Base-by-base conservation (phyloP, 2,329 filamentous ascomycete genomes). In the Pseudogymnoascus sp. region DNA sequence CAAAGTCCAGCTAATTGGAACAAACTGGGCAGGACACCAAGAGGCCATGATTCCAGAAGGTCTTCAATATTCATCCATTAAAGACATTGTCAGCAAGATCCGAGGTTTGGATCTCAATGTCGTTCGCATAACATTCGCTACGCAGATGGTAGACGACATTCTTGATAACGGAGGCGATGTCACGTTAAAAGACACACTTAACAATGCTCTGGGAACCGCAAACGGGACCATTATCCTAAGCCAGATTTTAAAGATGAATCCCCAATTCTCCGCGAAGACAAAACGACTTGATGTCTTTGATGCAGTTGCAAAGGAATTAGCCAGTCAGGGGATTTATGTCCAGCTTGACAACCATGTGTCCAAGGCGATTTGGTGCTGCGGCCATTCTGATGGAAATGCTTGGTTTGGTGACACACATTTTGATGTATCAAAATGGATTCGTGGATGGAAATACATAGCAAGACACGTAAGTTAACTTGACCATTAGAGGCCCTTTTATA, bases 11-110 rank as follows among this genome's bases (percentile, higher is more conserved):
- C 77, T 79, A 60, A 81, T 78, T 3, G 82, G 82, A 0, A 76
- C 77, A 10, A 86, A 86, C 65, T 86, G 82, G 83, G 81, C 82
- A 0, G 83, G 82, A 0, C 77, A 80, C 13, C 77, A 76, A 45
- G 82, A 84, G 45, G 76, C 79, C n/a, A 85, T 86, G 82, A 75
- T 86, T 0, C 83, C 82, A 0, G 83, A 86, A 63, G 83, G 83
- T 3, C 74, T 86, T 2, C 82, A 84, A 67, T 84, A 84, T 69
- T 77, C 79, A 34, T 84, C 82, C 0, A 75, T 86, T 55, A 72
- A 74, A 35, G 72, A 70, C 6, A 79, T 86, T 34, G 77, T 84
- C 0, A 70, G 76, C 3, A 78, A 78, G 70, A 76, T 85, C 65
- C 83, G 82, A 66, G 77, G 76, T 61, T 67, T 84, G 0, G 82